Conservation (phyloP, 1,139 yeast species). For the Tardiomyces digboiensis region DNA sequence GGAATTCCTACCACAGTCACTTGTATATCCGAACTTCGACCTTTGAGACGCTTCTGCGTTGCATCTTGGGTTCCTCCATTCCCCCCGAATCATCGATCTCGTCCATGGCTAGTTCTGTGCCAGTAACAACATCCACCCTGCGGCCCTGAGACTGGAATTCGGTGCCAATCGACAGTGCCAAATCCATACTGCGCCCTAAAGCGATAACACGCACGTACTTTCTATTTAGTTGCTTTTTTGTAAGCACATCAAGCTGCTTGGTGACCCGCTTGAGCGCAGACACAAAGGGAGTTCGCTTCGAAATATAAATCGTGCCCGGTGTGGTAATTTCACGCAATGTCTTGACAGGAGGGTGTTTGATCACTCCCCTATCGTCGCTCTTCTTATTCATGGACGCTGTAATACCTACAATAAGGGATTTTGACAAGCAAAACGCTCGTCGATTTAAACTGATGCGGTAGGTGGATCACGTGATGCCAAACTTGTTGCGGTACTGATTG, state of each 20-base stretch:
- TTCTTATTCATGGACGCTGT: too few species aligned
- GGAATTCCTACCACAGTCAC: neutral
- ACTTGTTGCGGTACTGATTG: too few species aligned
- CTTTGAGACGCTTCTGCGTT: constrained; percentile 12
- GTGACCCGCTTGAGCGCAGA: constrained; percentile 20
- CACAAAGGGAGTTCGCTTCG: constrained; percentile 22
- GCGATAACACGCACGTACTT: constrained; percentile 20
- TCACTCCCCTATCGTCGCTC: too few species aligned
- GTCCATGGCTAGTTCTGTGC: constrained; percentile 14
- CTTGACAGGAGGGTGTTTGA: constrained; percentile 8
- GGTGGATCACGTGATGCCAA: too few species aligned
- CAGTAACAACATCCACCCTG: constrained; percentile 12
- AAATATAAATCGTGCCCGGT: constrained; percentile 12
- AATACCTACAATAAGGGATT: too few species aligned
- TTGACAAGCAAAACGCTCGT: too few species aligned
- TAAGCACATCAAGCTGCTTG: constrained; percentile 10
- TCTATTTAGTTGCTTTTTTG: constrained; percentile 3
- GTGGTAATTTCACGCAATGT: constrained; percentile 3
- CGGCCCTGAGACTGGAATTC: constrained; percentile 20
- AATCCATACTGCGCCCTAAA: constrained; percentile 25
- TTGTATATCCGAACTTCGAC: neutral
- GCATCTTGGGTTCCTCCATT: constrained; percentile 5
- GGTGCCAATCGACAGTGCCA: constrained; percentile 21
- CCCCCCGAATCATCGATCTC: constrained; percentile 14
- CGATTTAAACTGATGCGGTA: too few species aligned